phyloP scores from a whole-genome alignment of 2,329 filamentous ascomycete species.

The Cladosporium phlei region DNA sequence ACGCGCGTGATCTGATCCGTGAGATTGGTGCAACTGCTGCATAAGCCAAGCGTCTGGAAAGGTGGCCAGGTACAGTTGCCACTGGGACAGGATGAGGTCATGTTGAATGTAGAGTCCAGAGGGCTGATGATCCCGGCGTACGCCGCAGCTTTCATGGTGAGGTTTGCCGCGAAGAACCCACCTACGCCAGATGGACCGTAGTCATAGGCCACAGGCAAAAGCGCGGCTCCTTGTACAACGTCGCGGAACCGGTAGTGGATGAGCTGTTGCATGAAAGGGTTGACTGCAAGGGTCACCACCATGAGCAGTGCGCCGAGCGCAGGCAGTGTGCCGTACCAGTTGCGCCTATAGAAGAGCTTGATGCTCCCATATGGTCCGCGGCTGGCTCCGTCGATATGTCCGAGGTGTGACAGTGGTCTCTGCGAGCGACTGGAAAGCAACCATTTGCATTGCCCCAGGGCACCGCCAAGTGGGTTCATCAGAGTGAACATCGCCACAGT shows the following conservation, averaged over 20 bases:
- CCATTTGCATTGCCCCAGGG: neutral
- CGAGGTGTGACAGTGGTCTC: neutral
- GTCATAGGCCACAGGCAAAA: neutral
- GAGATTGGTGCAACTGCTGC: neutral
- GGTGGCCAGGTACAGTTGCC: neutral
- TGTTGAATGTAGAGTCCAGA: neutral
- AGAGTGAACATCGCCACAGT: neutral
- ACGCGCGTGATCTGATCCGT: neutral
- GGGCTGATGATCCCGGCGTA: neutral
- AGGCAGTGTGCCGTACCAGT: neutral
- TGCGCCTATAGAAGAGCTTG: neutral
- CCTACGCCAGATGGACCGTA: neutral
- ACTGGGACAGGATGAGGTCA: neutral
- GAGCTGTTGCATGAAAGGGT: neutral
- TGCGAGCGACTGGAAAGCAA: neutral
- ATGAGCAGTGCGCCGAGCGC: neutral
- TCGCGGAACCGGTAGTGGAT: neutral
- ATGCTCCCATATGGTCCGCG: neutral
- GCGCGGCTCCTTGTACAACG: neutral
- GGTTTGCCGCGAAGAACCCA: neutral
- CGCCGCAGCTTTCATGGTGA: neutral
- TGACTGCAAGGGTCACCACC: neutral
- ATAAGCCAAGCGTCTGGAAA: neutral
- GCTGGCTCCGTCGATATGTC: neutral
- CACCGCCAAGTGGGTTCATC: neutral